Evolutionary conservation across 2,329 filamentous ascomycete genomes (phyloP), one percentile per base, ranked within the genome.

Genomic region (Fusarium humuli): DNA sequence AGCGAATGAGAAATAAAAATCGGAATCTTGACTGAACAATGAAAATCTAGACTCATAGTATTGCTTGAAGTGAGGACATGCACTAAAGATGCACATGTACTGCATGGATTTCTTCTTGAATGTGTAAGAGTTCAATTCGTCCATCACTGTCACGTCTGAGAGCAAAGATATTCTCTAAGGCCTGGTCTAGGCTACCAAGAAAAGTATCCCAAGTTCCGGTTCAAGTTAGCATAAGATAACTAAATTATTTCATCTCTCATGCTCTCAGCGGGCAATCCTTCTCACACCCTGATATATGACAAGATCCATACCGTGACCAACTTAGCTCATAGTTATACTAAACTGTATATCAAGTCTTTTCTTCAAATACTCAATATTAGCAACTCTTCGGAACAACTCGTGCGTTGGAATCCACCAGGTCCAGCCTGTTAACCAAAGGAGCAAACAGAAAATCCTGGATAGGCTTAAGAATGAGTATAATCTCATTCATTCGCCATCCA

Each of bases 401-500:
- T 47, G 52, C 40, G 12, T 61, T 53, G 8, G 52, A 41, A 44
- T 73, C 64, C n/a, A 75, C 57, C 48, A 75, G 63, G 50, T 75
- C 73, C 57, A 75, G 59, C 57, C 73, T 61, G 59, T 52, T 75
- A 27, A 68, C 25, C 8, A 75, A 44, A 5, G 73, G 73, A 22
- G 70, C 64, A 58, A 79, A 76, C 25, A 78, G 16, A 18, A 65
- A 69, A 46, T 79, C 75, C 49, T 80, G 77, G 22, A 77, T 12
- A 20, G 73, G 73, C 49, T 76, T 67, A 3, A 80, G 61, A 6
- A 69, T 12, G 12, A 79, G 70, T 8, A 80, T 37, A 29, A 67
- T 50, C 1, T 67, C 50, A 7, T 78, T 79, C 12, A 72, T 73
- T 8, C 74, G 69, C 81, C 80, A 82, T 1, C 79, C 80, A 0